These are phyloP conservation scores for Schizothecium vesticola DNA, from an alignment of 495 filamentous ascomycete species.

Conservation along the genomic window DNA sequence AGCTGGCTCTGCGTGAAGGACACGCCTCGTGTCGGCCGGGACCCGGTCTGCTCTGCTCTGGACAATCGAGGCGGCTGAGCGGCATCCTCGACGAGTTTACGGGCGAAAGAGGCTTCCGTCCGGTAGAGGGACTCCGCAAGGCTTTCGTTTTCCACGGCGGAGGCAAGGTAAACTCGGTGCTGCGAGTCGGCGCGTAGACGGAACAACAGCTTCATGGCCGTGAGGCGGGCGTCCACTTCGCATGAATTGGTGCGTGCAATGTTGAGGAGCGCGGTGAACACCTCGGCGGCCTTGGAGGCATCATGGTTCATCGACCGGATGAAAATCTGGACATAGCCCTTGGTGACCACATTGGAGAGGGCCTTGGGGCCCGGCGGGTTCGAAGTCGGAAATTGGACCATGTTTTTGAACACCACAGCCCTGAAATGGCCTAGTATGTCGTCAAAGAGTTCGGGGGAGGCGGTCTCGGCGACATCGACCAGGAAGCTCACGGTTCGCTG, in stretches of 20 bases:
- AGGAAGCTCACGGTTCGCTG: slow-evolving; percentile 48
- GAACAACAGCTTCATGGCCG: slow-evolving; percentile 78
- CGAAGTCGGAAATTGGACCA: slow-evolving; percentile 30
- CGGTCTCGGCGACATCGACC: slow-evolving; percentile 43
- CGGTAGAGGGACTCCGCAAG: slow-evolving; percentile 68
- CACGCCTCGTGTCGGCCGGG: slow-evolving; percentile 40
- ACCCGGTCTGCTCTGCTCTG: slow-evolving; percentile 29
- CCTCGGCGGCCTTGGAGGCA: slow-evolving; percentile 44
- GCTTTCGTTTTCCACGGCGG: slow-evolving; percentile 60
- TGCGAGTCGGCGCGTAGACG: slow-evolving; percentile 76
- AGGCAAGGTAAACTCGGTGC: slow-evolving; percentile 61
- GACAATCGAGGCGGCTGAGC: slow-evolving; percentile 35
- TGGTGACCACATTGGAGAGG: slow-evolving; percentile 50
- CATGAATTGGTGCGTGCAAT: slow-evolving; percentile 51
- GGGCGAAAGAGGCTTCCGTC: slow-evolving; percentile 50
- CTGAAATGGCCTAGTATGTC: slow-evolving; percentile 46
- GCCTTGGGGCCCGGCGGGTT: slow-evolving; percentile 25
- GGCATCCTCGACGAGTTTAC: slow-evolving; percentile 47
- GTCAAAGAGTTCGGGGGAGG: slow-evolving; percentile 46
- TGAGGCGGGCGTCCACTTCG: slow-evolving; percentile 66
- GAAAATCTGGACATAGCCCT: slow-evolving; percentile 56
- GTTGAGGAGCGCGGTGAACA: slow-evolving; percentile 52
- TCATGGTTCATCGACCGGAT: slow-evolving; percentile 53
- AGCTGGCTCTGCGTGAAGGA: slow-evolving; percentile 44
- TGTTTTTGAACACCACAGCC: slow-evolving; percentile 37